Percentiles rank a stretch among this genome's conserved stretches.
phyloP scores from a whole-genome alignment of 345 rosid genomes.

The Physaria fendleri region DNA sequence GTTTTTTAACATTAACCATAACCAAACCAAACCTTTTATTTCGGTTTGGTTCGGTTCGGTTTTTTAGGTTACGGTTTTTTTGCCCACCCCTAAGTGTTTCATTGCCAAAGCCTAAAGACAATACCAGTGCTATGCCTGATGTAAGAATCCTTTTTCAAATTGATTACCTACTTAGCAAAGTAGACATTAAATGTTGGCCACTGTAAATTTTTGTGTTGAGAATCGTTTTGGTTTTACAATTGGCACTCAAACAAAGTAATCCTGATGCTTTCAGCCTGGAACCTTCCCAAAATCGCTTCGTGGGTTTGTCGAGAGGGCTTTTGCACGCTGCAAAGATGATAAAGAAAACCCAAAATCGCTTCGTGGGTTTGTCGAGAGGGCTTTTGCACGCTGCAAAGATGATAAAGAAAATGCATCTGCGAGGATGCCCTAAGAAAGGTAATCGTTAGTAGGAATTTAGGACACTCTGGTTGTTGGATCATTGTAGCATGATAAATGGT shows the following conservation, averaged over 20 bases:
- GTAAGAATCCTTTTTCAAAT: slow-evolving; percentile 36
- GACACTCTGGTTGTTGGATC: not conserved
- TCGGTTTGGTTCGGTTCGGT: too few relatives aligned
- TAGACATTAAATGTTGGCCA: slow-evolving; percentile 10
- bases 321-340: slow-evolving; percentile 77
- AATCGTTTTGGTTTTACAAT: too few relatives aligned
- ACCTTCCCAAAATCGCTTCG: slow-evolving; percentile 64
- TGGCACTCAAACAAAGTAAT: too few relatives aligned
- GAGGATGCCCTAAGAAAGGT: slow-evolving; percentile 76
- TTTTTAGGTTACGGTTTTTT: too few relatives aligned
- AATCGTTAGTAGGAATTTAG: slow-evolving; percentile 9
- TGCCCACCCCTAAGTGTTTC: too few relatives aligned
- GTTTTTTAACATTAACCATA: too few relatives aligned
- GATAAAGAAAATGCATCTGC: slow-evolving; percentile 65
- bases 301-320: slow-evolving; percentile 85
- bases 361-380: slow-evolving; percentile 84
- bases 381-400: slow-evolving; percentile 69
- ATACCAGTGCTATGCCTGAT: slow-evolving; percentile 61
- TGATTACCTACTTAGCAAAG: slow-evolving; percentile 12
- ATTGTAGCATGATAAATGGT: slow-evolving; percentile 2
- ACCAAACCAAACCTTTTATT: too few relatives aligned
- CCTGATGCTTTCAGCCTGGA: slow-evolving; percentile 56
- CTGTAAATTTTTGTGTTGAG: not conserved
- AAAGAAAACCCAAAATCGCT: slow-evolving; percentile 67
- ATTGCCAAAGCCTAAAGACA: slow-evolving; percentile 58